Conservation (phyloP, 202 grass and related monocot genomes). For the Panicum hallii region DNA sequence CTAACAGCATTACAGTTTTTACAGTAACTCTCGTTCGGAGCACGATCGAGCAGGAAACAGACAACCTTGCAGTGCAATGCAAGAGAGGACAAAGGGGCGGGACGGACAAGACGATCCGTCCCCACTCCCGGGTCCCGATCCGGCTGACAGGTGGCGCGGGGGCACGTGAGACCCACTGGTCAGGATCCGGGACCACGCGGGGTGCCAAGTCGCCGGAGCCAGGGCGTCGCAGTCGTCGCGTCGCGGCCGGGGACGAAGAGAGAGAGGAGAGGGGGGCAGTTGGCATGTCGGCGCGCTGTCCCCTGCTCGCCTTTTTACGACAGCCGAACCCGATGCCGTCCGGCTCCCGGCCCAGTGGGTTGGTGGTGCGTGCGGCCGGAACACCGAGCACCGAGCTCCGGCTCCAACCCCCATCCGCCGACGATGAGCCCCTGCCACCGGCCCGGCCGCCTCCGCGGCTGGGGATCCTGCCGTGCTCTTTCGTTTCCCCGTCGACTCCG, state of each 20-base stretch:
- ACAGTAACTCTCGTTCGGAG: background rate
- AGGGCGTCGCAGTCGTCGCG: background rate
- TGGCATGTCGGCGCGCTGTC: constrained; percentile 56
- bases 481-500: background rate
- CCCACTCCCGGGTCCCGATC: background rate
- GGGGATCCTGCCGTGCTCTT: constrained; percentile 22
- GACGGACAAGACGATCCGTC: constrained; percentile 1
- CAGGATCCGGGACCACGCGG: constrained; percentile 2
- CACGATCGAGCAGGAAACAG: background rate
- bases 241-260: background rate
- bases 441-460: background rate
- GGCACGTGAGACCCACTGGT: constrained; percentile 32
- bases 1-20: background rate
- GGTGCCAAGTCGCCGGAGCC: background rate
- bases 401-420: background rate
- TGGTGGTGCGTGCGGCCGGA: background rate
- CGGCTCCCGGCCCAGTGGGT: background rate
- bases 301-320: constrained; percentile 48
- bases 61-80: constrained; percentile 32
- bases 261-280: background rate
- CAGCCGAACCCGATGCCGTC: constrained; percentile 45
- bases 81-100: constrained; percentile 8
- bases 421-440: background rate
- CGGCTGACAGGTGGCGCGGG: constrained; percentile 20
- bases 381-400: background rate